A percentile compares a stretch with the other conserved stretches of the same genome.
These are phyloP conservation scores for Sporothrix schenckii DNA, from an alignment of 2,329 filamentous ascomycete species.

Conservation along the genomic window DNA sequence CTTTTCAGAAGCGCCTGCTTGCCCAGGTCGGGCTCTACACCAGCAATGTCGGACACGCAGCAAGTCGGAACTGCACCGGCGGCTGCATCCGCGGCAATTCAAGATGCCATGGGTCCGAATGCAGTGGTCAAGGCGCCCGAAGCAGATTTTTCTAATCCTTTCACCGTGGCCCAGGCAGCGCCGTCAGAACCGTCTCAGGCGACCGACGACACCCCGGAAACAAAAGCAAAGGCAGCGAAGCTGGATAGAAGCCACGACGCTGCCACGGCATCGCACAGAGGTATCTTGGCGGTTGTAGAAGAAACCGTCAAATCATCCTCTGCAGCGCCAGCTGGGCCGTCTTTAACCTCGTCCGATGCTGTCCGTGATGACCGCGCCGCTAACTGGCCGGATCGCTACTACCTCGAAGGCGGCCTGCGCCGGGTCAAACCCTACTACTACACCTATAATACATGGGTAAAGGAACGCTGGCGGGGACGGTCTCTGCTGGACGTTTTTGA, in stretches of 20 bases:
- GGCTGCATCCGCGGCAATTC: not conserved
- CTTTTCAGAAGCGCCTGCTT: not conserved
- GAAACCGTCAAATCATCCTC: not conserved
- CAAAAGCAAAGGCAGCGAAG: conserved; percentile 16
- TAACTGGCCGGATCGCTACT: conserved; percentile 68
- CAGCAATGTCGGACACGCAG: conserved; percentile 21
- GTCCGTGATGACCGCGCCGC: not conserved
- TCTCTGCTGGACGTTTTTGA: conserved; percentile 84
- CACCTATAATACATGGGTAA: conserved; percentile 94
- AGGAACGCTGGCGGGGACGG: conserved; percentile 86
- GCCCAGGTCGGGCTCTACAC: not conserved
- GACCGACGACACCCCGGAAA: not conserved
- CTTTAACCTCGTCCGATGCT: not conserved
- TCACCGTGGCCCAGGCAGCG: not conserved
- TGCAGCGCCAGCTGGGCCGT: not conserved
- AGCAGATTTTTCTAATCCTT: not conserved
- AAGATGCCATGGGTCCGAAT: not conserved
- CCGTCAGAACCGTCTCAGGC: not conserved
- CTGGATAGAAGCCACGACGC: conserved; percentile 11
- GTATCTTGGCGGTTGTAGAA: too few relatives aligned
- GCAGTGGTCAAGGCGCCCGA: not conserved
- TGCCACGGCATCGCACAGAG: not conserved
- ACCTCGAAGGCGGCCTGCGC: conserved; percentile 79
- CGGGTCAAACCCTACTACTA: conserved; percentile 85
- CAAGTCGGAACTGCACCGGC: not conserved